Evolutionary conservation across 2,329 filamentous ascomycete genomes (phyloP).

Genomic region (Beauveria caledonica): DNA sequence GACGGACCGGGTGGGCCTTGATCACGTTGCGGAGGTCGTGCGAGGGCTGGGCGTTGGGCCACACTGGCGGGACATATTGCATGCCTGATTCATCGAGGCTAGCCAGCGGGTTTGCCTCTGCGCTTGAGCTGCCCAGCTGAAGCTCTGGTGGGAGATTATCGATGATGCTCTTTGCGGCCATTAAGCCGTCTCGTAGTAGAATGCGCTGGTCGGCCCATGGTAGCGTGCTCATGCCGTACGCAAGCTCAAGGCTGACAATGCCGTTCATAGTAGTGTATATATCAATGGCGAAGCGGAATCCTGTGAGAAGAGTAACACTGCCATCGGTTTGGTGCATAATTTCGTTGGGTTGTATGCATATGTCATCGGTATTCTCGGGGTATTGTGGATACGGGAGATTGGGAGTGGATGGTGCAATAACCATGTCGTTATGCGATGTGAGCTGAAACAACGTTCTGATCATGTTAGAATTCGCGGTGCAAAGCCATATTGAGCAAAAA

Average conservation of each 20-base stretch:
- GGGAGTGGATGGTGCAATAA: slow-evolving; percentile 68
- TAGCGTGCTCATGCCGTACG: slow-evolving; percentile 69
- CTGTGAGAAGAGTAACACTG: slow-evolving; percentile 61
- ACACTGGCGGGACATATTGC: slow-evolving; percentile 44
- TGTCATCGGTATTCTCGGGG: slow-evolving; percentile 76
- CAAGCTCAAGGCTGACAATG: slow-evolving; percentile 70
- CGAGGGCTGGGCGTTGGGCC: slow-evolving; percentile 35
- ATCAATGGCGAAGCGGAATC: slow-evolving; percentile 72
- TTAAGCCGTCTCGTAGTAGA: slow-evolving; percentile 62
- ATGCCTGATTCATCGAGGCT: slow-evolving; percentile 37
- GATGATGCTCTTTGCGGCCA: slow-evolving; percentile 60
- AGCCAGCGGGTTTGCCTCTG: slow-evolving; percentile 29
- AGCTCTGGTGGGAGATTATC: slow-evolving; percentile 62
- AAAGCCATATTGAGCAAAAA: slow-evolving; percentile 14
- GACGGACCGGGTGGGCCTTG: slow-evolving; percentile 39
- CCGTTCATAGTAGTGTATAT: slow-evolving; percentile 76
- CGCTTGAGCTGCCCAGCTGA: slow-evolving; percentile 39
- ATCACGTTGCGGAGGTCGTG: slow-evolving; percentile 44
- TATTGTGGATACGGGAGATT: slow-evolving; percentile 70
- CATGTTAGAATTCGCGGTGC: not conserved
- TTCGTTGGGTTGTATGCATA: slow-evolving; percentile 64
- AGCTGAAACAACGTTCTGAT: slow-evolving; percentile 67
- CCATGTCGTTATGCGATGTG: slow-evolving; percentile 59
- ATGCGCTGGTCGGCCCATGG: slow-evolving; percentile 72
- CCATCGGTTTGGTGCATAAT: slow-evolving; percentile 63